Conservation (phyloP, 805 yeast species). For the Wickerhamomyces bovis region DNA sequence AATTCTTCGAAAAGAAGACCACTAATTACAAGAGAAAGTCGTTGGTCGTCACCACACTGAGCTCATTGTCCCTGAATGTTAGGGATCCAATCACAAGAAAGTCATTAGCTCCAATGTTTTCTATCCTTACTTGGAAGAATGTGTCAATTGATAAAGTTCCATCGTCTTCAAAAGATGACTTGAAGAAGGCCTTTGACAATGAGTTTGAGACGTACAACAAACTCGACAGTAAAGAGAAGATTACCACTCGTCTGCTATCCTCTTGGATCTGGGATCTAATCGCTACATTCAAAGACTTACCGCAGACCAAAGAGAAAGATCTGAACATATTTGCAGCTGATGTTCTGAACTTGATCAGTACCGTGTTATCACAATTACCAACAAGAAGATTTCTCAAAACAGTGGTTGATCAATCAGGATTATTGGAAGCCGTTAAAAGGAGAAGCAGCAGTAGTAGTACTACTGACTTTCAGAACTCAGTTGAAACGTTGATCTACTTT, state of each 20-base stretch:
- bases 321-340: background rate
- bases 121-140: conserved; percentile 13
- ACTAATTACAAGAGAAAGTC: conserved; percentile 1
- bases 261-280: conserved; percentile 3
- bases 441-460: background rate
- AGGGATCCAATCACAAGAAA: conserved; percentile 1
- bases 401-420: conserved; percentile 24
- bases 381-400: conserved; percentile 32
- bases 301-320: background rate
- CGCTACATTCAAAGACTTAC: background rate
- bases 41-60: conserved; percentile 1
- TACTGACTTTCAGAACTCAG: background rate
- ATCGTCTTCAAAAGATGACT: background rate
- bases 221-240: conserved; percentile 6
- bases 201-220: background rate
- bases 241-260: background rate
- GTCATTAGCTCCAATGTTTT: conserved; percentile 13
- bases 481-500: conserved; percentile 20
- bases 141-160: background rate
- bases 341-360: conserved; percentile 22
- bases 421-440: background rate
- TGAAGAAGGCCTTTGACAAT: conserved; percentile 1
- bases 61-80: conserved; percentile 2
- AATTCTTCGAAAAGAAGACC: conserved; percentile 10
- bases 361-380: conserved; percentile 34